A percentile compares a stretch with the other conserved stretches of the same genome.
Evolutionary conservation across 257 asterid species (phyloP).

Genomic region (Mitragyna speciosa): DNA sequence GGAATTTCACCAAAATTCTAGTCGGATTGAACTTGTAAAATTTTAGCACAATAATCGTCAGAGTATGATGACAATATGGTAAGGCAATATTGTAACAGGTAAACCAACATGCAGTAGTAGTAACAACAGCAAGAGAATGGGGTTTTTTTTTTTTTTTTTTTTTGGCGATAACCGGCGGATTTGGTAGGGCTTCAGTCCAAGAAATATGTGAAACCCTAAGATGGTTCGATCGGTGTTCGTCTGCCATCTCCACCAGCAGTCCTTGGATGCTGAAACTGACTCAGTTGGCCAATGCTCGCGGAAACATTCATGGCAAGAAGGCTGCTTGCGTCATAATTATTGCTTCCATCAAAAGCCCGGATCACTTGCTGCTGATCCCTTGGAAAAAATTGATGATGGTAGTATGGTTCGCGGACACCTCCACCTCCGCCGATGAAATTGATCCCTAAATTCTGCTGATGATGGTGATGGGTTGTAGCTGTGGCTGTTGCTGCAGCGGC

Average conservation of each 20-base stretch:
- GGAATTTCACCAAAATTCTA: constrained; percentile 3
- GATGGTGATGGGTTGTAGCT: constrained; percentile 27
- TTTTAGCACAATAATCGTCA: constrained; percentile 5
- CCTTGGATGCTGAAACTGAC: constrained; percentile 71
- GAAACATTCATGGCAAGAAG: constrained; percentile 73
- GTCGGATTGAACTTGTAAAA: background rate
- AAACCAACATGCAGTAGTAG: constrained; percentile 5
- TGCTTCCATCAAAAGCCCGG: constrained; percentile 26
- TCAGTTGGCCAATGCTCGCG: constrained; percentile 56
- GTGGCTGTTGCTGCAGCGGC: constrained; percentile 33
- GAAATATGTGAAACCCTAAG: constrained; percentile 39
- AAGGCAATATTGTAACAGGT: constrained; percentile 8
- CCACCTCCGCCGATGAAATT: constrained; percentile 32
- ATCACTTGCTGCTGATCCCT: constrained; percentile 50
- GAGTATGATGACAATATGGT: background rate
- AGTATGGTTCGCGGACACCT: constrained; percentile 26
- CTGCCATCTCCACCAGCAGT: constrained; percentile 75
- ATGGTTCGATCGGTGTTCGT: constrained; percentile 79
- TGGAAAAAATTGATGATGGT: constrained; percentile 41
- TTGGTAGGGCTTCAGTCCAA: constrained; percentile 11
- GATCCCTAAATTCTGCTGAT: constrained; percentile 33
- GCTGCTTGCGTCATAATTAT: constrained; percentile 54
- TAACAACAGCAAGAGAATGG: background rate
- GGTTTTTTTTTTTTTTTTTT: background rate
- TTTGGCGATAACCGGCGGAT: no score